phyloP scores from a whole-genome alignment of 2,329 filamentous ascomycete species.

The Colletotrichum caudatum region DNA sequence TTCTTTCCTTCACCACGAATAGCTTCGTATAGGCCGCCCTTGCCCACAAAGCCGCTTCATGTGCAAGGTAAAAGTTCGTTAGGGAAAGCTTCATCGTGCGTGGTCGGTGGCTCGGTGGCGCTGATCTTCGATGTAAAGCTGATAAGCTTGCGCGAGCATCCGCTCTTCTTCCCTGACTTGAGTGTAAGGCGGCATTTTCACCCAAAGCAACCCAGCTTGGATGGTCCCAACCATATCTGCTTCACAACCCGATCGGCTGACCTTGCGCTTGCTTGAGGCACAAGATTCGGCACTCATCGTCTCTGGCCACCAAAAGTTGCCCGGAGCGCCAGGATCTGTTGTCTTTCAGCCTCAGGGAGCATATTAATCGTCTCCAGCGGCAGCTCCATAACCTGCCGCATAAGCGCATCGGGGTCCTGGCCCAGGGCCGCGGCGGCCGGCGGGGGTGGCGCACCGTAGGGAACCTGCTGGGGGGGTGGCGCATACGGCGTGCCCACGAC shows the following conservation, averaged over 20 bases:
- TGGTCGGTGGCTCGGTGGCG: background rate
- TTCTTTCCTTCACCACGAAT: conserved; percentile 11
- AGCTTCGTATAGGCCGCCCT: conserved; percentile 16
- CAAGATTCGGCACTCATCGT: conserved; percentile 42
- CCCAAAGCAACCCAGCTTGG: background rate
- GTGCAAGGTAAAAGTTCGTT: background rate
- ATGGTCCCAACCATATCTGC: background rate
- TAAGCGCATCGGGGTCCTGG: conserved; percentile 76
- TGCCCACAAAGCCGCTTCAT: conserved; percentile 4
- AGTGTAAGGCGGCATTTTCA: background rate
- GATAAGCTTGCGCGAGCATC: background rate
- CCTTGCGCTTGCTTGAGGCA: background rate
- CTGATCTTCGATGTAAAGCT: background rate
- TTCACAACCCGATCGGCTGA: background rate
- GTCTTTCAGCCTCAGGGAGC: conserved; percentile 78
- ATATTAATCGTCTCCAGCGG: conserved; percentile 84
- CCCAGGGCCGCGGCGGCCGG: conserved; percentile 52
- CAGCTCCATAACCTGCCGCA: conserved; percentile 85
- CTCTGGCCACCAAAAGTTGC: conserved; percentile 67
- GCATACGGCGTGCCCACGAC: conserved; percentile 60
- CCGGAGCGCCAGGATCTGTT: conserved; percentile 83
- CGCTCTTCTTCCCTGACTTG: conserved; percentile 1
- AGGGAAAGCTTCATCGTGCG: background rate
- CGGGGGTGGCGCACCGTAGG: conserved; percentile 50
- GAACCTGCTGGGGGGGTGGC: conserved; percentile 54